phyloP scores from a whole-genome alignment of 2,329 filamentous ascomycete genomes.

The Xylaria sp. region DNA sequence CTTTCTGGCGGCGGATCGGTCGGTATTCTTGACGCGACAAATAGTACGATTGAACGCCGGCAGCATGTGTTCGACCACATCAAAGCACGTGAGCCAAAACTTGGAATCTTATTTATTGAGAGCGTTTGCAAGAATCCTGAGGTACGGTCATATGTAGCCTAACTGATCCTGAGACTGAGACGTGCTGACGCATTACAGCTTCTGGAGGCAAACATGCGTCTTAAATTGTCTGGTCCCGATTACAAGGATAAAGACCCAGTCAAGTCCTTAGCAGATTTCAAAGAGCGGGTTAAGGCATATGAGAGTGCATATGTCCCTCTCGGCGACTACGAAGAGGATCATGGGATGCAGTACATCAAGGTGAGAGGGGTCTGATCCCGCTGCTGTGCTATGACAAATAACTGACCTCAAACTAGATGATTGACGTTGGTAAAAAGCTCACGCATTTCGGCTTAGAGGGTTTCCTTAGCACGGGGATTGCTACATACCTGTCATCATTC shows the following conservation, averaged over 20 bases:
- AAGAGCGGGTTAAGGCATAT: conserved; percentile 87
- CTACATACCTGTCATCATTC: conserved; percentile 95
- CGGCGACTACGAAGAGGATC: conserved; percentile 86
- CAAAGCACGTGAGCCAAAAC: conserved; percentile 78
- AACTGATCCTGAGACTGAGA: neutral
- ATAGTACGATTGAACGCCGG: conserved; percentile 87
- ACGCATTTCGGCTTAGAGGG: conserved; percentile 89
- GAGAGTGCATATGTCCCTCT: conserved; percentile 92
- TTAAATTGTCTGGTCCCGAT: conserved; percentile 94
- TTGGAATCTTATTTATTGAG: conserved; percentile 94
- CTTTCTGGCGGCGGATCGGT: conserved; percentile 82
- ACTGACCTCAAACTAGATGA: conserved; percentile 66
- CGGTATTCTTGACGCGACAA: conserved; percentile 95
- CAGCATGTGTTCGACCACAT: conserved; percentile 85
- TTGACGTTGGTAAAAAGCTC: conserved; percentile 94
- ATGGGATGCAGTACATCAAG: conserved; percentile 93
- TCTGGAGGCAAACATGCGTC: conserved; percentile 93
- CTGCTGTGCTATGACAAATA: neutral
- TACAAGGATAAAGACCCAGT: conserved; percentile 92
- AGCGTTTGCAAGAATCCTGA: conserved; percentile 86
- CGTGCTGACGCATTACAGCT: conserved; percentile 52
- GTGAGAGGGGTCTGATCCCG: conserved; percentile 42
- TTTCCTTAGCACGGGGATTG: conserved; percentile 89
- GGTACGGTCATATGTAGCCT: conserved; percentile 43
- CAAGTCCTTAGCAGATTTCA: conserved; percentile 87